phyloP scores from a whole-genome alignment of 1,284 basidiomycete species.

The Naganishia albida region DNA sequence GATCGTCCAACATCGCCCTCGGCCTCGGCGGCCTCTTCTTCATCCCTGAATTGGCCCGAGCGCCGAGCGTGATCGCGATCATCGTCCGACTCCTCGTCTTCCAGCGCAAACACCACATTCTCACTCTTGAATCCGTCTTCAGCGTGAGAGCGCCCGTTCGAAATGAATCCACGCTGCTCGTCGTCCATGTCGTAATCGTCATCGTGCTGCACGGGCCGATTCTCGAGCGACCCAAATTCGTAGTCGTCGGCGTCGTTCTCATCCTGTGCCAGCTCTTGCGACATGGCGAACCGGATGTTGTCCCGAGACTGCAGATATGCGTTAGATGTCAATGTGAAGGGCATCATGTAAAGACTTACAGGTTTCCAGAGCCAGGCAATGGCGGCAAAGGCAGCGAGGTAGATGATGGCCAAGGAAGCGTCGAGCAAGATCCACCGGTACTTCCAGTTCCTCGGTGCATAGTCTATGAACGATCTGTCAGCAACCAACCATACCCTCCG shows the following conservation, averaged over 20 bases:
- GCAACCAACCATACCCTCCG: background rate
- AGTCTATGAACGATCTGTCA: slow-evolving; percentile 61
- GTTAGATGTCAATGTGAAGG: background rate
- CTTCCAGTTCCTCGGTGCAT: slow-evolving; percentile 89
- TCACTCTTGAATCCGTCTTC: slow-evolving; percentile 46
- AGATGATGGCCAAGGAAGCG: slow-evolving; percentile 87
- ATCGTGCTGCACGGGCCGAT: slow-evolving; percentile 53
- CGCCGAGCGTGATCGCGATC: slow-evolving; percentile 38
- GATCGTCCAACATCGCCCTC: slow-evolving; percentile 38
- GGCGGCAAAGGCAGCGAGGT: slow-evolving; percentile 73
- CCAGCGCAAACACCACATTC: slow-evolving; percentile 84
- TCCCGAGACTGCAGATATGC: slow-evolving; percentile 62
- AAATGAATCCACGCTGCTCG: slow-evolving; percentile 36
- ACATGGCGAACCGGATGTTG: slow-evolving; percentile 75
- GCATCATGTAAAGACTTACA: slow-evolving; percentile 36
- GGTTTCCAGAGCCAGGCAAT: slow-evolving; percentile 94
- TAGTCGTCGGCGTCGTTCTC: slow-evolving; percentile 90
- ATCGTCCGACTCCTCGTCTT: slow-evolving; percentile 73
- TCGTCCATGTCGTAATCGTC: slow-evolving; percentile 59
- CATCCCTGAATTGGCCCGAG: slow-evolving; percentile 32
- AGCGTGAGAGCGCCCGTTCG: slow-evolving; percentile 33
- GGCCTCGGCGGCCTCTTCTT: slow-evolving; percentile 37
- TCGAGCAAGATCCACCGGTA: slow-evolving; percentile 95
- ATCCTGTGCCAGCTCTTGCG: slow-evolving; percentile 62
- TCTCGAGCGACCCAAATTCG: slow-evolving; percentile 73